Evolutionary conservation across 2,329 filamentous ascomycete genomes (phyloP), one percentile per base, ranked within the genome.

Genomic region (Epichloe baconii): DNA sequence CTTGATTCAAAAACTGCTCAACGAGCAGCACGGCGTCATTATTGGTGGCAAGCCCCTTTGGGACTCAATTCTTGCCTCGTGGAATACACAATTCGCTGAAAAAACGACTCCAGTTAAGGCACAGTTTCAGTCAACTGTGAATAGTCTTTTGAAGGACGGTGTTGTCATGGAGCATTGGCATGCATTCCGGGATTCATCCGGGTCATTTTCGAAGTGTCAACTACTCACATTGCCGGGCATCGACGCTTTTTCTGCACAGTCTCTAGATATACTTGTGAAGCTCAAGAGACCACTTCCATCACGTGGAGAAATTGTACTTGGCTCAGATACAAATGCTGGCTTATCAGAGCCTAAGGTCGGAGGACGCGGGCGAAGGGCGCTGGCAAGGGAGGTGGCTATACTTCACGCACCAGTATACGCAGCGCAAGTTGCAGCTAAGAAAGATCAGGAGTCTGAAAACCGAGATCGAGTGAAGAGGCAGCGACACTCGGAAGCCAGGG

Each of bases 351-450:
- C 51, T 26, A 64, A 62, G 44, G 21, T 48, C 12, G 62, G 62
- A 10, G 65, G 67, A 44, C 64, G 69, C 49, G 63, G 70, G 3
- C 46, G 52, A 17, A 49, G 52, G 51, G 57, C 62, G 56, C 66
- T 71, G 46, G 65, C 66, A 3, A 60, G 68, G 10, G 71, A 73
- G 47, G 67, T 78, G 17, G 73, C 74, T 37, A 66, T 71, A n/a
- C 59, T 78, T 31, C 67, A 70, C 48, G 75, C 75, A 2, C 75
- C 75, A 3, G 71, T 76, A 31, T 78, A 78, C 59, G 66, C 61
- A n/a, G 65, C 66, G 10, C 67, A 69, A 54, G 52, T 62, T 46
- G 62, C 66, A 12, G 60, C 64, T 10, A 69, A 67, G 53, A 63
- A 62, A 36, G 58, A 54, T 2, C 50, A 55, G 4, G 60, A 62